A percentile compares a stretch with the other conserved stretches of the same genome.
Conservation (phyloP, 2,329 filamentous ascomycete species). For the Beauveria varroae region DNA sequence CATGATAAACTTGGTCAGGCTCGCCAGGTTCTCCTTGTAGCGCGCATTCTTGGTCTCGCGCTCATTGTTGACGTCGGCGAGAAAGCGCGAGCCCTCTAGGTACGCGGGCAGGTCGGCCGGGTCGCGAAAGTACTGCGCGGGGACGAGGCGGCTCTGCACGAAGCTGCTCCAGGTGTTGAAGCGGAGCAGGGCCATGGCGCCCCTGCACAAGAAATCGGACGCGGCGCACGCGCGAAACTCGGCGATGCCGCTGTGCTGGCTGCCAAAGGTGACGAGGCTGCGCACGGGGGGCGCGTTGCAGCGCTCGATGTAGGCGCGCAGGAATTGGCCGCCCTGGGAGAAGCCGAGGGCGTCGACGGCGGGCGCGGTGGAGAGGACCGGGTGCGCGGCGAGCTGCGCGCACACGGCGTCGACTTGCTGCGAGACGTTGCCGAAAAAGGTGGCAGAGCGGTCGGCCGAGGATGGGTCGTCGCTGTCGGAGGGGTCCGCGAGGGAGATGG, state of each 20-base stretch:
- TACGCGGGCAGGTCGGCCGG: conserved; percentile 57
- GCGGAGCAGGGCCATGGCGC: conserved; percentile 68
- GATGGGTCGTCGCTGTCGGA: conserved; percentile 47
- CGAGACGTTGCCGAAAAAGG: conserved; percentile 87
- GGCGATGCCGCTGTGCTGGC: conserved; percentile 86
- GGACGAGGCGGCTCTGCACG: conserved; percentile 75
- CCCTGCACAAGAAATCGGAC: conserved; percentile 73
- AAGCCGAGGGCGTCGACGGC: conserved; percentile 90
- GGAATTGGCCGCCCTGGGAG: conserved; percentile 91
- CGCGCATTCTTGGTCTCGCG: conserved; percentile 60
- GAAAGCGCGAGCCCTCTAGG: conserved; percentile 73
- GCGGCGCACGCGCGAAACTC: conserved; percentile 68
- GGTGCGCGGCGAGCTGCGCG: conserved; percentile 64
- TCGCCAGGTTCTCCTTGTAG: conserved; percentile 65
- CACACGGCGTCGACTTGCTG: conserved; percentile 72
- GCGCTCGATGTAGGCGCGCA: conserved; percentile 82
- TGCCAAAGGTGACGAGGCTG: conserved; percentile 80
- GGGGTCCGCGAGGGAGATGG: conserved; percentile 54
- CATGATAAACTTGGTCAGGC: conserved; percentile 75
- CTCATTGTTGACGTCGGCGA: conserved; percentile 97
- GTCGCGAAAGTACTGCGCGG: conserved; percentile 90
- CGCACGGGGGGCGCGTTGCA: conserved; percentile 71
- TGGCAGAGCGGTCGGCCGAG: conserved; percentile 66
- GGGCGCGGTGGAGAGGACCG: conserved; percentile 72
- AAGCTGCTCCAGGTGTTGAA: conserved; percentile 73